A percentile compares a stretch with the other conserved stretches of the same genome.
phyloP scores from a whole-genome alignment of 106 monocot genomes.

The Dendrobium officinale region DNA sequence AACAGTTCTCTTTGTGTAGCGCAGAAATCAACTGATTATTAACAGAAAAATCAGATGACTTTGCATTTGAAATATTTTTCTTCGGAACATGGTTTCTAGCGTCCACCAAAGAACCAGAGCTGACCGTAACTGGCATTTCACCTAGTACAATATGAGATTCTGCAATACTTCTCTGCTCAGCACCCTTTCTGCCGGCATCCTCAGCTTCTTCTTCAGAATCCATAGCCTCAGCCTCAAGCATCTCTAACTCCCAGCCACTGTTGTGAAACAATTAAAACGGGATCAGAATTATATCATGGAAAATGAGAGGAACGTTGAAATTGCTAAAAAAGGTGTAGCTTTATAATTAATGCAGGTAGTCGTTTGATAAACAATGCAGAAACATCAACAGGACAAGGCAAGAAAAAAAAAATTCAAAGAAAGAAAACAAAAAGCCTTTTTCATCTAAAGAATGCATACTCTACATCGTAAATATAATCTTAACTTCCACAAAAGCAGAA shows the following conservation, averaged over 20 bases:
- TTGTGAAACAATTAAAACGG: conserved; percentile 11
- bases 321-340: background rate
- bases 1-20: conserved; percentile 13
- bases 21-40: conserved; percentile 9
- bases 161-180: conserved; percentile 12
- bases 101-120: conserved; percentile 13
- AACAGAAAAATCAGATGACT: background rate
- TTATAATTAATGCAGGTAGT: background rate
- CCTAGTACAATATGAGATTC: conserved; percentile 1
- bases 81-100: background rate
- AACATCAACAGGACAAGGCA: background rate
- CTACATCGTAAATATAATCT: background rate
- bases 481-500: background rate
- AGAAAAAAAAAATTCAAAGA: background rate
- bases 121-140: conserved; percentile 2
- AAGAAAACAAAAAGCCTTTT: background rate
- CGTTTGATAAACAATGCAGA: background rate
- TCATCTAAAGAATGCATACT: background rate
- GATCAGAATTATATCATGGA: background rate
- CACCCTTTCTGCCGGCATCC: conserved; percentile 9
- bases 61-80: conserved; percentile 10
- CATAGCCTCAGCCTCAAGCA: conserved; percentile 69
- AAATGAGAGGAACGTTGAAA: background rate
- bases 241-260: conserved; percentile 85
- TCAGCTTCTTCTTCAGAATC: conserved; percentile 83